Percentiles rank a stretch among this genome's conserved stretches.
phyloP scores from a whole-genome alignment of 2,329 filamentous ascomycete species.

The Aspergillus transmontanensis region DNA sequence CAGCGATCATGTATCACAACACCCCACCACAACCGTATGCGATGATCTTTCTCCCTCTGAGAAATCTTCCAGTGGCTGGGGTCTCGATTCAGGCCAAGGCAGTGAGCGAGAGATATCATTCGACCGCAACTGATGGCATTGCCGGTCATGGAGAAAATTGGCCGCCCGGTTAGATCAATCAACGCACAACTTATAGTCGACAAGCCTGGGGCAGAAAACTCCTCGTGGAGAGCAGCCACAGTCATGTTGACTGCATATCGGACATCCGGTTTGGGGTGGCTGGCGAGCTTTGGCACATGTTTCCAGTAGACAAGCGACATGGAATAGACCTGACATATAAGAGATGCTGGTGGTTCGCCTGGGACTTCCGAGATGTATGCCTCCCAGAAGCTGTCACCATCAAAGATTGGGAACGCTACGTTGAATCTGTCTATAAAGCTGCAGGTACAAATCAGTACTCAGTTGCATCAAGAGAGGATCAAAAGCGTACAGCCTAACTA shows the following conservation, averaged over 20 bases:
- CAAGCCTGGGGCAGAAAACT: slow-evolving; percentile 60
- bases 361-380: slow-evolving; percentile 50
- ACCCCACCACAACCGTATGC: slow-evolving; percentile 60
- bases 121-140: slow-evolving; percentile 59
- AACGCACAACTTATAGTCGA: slow-evolving; percentile 61
- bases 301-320: slow-evolving; percentile 62
- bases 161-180: slow-evolving; percentile 62
- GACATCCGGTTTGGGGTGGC: slow-evolving; percentile 57
- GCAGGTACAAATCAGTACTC: slow-evolving; percentile 10
- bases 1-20: slow-evolving; percentile 60
- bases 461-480: not conserved
- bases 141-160: slow-evolving; percentile 62
- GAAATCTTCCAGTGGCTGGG: slow-evolving; percentile 57
- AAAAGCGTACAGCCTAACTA: slow-evolving; percentile 54
- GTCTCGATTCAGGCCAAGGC: slow-evolving; percentile 59
- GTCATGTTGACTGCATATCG: slow-evolving; percentile 66
- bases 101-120: slow-evolving; percentile 57
- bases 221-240: slow-evolving; percentile 62
- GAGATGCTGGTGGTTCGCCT: slow-evolving; percentile 56
- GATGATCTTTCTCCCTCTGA: slow-evolving; percentile 52
- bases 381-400: slow-evolving; percentile 56
- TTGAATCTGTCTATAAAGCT: slow-evolving; percentile 61
- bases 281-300: slow-evolving; percentile 47
- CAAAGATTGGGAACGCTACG: slow-evolving; percentile 63
- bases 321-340: slow-evolving; percentile 61